Evolutionary conservation across 2,329 filamentous ascomycete genomes (phyloP).

Genomic region (Colletotrichum godetiae): DNA sequence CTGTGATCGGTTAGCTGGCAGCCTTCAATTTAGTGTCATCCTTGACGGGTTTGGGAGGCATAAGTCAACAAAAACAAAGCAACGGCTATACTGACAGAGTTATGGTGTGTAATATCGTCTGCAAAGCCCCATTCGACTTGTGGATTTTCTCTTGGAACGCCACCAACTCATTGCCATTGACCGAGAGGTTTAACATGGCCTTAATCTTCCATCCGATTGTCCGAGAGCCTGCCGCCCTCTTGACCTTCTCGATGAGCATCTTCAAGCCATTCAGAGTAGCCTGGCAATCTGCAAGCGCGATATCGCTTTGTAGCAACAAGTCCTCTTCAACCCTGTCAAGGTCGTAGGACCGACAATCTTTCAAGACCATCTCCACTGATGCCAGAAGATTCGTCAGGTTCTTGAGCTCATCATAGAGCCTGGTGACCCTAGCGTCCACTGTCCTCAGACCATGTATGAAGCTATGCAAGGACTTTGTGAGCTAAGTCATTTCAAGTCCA

Average conservation of each 20-base stretch:
- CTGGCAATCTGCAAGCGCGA: constrained; percentile 38
- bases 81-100: constrained; percentile 32
- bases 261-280: constrained; percentile 37
- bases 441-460: constrained; percentile 35
- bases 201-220: constrained; percentile 27
- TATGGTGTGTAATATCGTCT: constrained; percentile 42
- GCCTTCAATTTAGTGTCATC: too few species aligned
- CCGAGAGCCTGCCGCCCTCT: constrained; percentile 4
- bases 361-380: constrained; percentile 37
- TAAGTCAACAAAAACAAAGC: background rate
- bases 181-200: constrained; percentile 35
- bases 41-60: too few species aligned
- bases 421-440: constrained; percentile 35
- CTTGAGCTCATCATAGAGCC: constrained; percentile 37
- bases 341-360: constrained; percentile 37
- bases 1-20: background rate
- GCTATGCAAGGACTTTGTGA: constrained; percentile 28
- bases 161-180: constrained; percentile 36
- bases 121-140: constrained; percentile 41
- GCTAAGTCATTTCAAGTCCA: background rate
- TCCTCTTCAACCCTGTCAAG: constrained; percentile 38
- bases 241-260: constrained; percentile 36
- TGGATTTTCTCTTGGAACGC: constrained; percentile 41
- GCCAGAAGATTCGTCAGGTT: constrained; percentile 38
- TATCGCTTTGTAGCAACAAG: constrained; percentile 40